Evolutionary conservation across 2,329 filamentous ascomycete genomes (phyloP).

Genomic region (Pseudocercospora crystallina): DNA sequence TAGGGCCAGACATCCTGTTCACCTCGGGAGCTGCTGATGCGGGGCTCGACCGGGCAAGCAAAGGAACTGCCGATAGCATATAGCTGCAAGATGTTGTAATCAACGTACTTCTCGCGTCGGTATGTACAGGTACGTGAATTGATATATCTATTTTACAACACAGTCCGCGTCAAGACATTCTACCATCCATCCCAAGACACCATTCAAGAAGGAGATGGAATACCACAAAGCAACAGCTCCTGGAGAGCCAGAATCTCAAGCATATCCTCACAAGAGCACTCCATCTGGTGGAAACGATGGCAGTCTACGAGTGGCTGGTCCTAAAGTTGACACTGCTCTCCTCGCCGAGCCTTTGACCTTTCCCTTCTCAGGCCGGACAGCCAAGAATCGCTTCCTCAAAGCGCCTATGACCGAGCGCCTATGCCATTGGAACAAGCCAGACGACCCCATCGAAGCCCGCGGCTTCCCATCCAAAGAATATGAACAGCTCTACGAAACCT

Average conservation of each 20-base stretch:
- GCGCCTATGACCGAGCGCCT: slow-evolving; percentile 35
- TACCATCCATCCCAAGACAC: neutral
- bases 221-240: slow-evolving; percentile 24
- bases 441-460: slow-evolving; percentile 25
- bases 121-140: too few relatives aligned
- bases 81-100: too few relatives aligned
- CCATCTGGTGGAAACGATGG: slow-evolving; percentile 20
- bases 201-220: slow-evolving; percentile 20
- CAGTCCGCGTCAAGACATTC: neutral
- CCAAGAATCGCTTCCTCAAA: slow-evolving; percentile 34
- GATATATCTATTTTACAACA: neutral
- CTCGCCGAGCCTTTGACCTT: slow-evolving; percentile 30
- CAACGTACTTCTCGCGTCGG: too few relatives aligned
- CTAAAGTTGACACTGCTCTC: slow-evolving; percentile 21
- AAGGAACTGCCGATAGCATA: too few relatives aligned
- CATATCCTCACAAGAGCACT: slow-evolving; percentile 24
- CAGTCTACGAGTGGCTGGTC: slow-evolving; percentile 25
- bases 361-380: slow-evolving; percentile 29
- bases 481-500: slow-evolving; percentile 28
- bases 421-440: slow-evolving; percentile 29
- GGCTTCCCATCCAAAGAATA: slow-evolving; percentile 31
- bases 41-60: too few relatives aligned
- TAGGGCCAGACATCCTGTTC: too few relatives aligned
- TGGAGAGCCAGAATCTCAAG: slow-evolving; percentile 22
- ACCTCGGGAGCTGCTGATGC: too few relatives aligned